Evolutionary conservation across 2,329 filamentous ascomycete species (phyloP), one percentile per base, ranked within the genome.

Genomic region (Teratosphaeria zuluensis): DNA sequence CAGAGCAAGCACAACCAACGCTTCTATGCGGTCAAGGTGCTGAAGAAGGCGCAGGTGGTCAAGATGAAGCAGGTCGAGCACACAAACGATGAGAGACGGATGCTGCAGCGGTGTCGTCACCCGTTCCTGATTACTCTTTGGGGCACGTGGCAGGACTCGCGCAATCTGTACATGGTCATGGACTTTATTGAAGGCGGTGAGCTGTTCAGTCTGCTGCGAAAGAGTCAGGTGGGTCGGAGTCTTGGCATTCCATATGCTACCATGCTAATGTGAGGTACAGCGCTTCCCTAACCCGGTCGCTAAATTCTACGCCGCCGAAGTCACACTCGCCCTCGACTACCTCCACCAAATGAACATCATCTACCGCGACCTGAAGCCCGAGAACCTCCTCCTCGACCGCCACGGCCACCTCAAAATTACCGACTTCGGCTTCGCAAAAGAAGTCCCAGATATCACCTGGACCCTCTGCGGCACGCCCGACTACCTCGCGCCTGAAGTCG

Each of bases 61-160:
- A 96, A 96, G 80, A 97, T 99, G 94, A 99, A 99, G 83, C 94
- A 99, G 76, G 91, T 99, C 61, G 94, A 99, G 76, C 94, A 99
- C 77, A 99, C 94, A 66, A 99, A 99, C 71, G 94, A 99, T 75
- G 94, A 99, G 79, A 84, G 94, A 65, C 85, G 84, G 68, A 99
- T 99, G 94, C 78, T 99, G 69, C 89, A 90, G 73, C 89, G 95
- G 73, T 94, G 97, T 73, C 95, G 96, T 75, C 92, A 99, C 76
- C 92, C 94, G 12, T 99, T 99, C 77, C 80, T 99, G 63, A 94
- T 99, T 72, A 99, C 94, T 1, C 80, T 99, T 48, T 99, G 94
- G 94, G 94, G 94, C 59, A 99, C 94, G 9, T 99, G 97, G 75
- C 92, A 97, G 73, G 94, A 99, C 70, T 83, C 86, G 55, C 91